These are phyloP conservation scores for Tylopilus sp. DNA, from an alignment of 768 basidiomycete genomes.

Conservation along the genomic window DNA sequence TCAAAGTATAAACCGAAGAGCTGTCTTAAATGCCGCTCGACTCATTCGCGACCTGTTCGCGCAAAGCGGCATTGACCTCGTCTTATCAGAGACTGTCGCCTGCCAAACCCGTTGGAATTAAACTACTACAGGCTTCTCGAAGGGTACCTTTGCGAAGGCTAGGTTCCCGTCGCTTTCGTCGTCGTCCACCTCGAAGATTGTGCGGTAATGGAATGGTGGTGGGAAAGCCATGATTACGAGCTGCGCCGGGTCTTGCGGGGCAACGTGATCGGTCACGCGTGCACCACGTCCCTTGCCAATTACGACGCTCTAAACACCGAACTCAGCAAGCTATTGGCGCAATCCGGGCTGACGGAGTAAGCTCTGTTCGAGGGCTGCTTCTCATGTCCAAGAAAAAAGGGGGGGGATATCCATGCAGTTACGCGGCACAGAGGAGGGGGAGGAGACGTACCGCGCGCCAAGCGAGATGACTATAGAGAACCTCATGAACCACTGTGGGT, in stretches of 20 bases:
- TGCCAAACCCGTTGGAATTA: constrained; percentile 21
- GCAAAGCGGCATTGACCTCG: constrained; percentile 26
- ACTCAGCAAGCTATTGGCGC: background rate
- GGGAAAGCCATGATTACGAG: constrained; percentile 6
- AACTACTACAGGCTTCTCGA: constrained; percentile 30
- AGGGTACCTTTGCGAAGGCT: constrained; percentile 29
- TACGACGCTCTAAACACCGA: background rate
- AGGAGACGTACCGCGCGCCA: background rate
- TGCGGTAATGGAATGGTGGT: constrained; percentile 20
- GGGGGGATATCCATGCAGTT: background rate
- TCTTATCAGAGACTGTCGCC: constrained; percentile 28
- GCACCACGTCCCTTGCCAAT: constrained; percentile 11
- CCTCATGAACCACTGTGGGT: background rate
- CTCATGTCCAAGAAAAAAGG: background rate
- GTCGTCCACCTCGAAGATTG: constrained; percentile 33
- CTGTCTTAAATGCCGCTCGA: constrained; percentile 6
- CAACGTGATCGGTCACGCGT: constrained; percentile 15
- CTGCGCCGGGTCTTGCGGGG: background rate
- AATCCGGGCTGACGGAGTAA: constrained; percentile 2
- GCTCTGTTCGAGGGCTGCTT: constrained; percentile 2
- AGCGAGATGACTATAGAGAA: background rate
- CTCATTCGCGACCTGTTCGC: constrained; percentile 23
- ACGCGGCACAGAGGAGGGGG: too few species aligned
- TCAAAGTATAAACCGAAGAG: background rate
- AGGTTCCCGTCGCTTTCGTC: constrained; percentile 33